Evolutionary conservation across 179 eudicot genomes (phyloP).

Genomic region (Beta lomatogona): DNA sequence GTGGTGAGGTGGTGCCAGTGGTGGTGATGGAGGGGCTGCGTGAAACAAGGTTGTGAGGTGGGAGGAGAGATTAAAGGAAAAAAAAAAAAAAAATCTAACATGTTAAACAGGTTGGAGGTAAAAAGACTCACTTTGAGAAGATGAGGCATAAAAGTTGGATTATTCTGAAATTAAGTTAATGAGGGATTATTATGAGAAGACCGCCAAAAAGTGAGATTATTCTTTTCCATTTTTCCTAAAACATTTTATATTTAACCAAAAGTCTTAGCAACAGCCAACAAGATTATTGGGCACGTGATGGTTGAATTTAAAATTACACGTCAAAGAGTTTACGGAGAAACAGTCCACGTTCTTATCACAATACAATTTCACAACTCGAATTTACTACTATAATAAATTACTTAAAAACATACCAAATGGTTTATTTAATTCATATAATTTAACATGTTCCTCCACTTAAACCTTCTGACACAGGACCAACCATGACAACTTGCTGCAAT

Average conservation of each 20-base stretch:
- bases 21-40: too few species aligned
- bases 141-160: too few species aligned
- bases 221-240: too few species aligned
- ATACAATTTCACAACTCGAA: neutral
- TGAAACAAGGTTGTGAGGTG: too few species aligned
- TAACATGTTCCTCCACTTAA: slow-evolving; percentile 18
- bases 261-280: neutral
- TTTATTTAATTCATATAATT: neutral
- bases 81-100: too few species aligned
- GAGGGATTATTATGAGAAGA: too few species aligned
- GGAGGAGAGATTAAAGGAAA: too few species aligned
- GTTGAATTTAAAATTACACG: neutral
- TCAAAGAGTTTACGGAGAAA: neutral
- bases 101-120: too few species aligned
- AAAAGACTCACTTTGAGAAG: too few species aligned
- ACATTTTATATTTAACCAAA: neutral
- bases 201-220: too few species aligned
- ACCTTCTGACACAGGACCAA: slow-evolving; percentile 26
- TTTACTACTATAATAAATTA: neutral
- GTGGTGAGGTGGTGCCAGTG: too few species aligned
- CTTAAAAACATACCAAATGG: neutral
- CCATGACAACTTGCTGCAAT: slow-evolving; percentile 30
- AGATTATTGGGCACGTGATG: neutral
- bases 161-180: too few species aligned
- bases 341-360: slow-evolving; percentile 4